Conservation (phyloP, 164 flowering plant species). For the Chimonanthus praecox region DNA sequence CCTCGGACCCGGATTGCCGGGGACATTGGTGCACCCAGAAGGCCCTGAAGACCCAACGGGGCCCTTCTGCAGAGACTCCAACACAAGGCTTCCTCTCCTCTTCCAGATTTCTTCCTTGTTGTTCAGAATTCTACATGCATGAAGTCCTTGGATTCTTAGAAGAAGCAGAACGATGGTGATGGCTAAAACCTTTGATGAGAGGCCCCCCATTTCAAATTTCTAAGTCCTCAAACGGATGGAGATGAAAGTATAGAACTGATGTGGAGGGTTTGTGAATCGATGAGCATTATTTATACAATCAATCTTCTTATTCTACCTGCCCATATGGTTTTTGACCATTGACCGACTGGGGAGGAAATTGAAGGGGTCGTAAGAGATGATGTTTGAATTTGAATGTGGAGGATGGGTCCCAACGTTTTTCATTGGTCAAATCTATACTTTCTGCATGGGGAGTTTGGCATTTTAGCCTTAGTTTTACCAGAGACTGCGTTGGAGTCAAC, state of each 20-base stretch:
- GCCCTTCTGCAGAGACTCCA: slow-evolving; percentile 31
- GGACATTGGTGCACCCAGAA: slow-evolving; percentile 34
- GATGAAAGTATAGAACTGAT: not conserved
- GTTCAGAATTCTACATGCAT: slow-evolving; percentile 14
- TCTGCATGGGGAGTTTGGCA: too few relatives aligned
- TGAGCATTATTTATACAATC: slow-evolving; percentile 1
- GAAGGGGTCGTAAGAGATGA: not conserved
- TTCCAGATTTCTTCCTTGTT: slow-evolving; percentile 18
- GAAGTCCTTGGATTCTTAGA: slow-evolving; percentile 2
- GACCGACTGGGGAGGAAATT: not conserved
- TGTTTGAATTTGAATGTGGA: not conserved
- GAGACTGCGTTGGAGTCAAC: too few relatives aligned
- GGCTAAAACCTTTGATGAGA: slow-evolving; percentile 2
- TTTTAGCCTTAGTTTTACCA: too few relatives aligned
- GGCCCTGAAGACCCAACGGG: slow-evolving; percentile 25
- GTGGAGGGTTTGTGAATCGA: too few relatives aligned
- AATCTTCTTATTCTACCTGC: not conserved
- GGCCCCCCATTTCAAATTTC: not conserved
- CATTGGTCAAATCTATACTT: not conserved
- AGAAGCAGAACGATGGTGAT: slow-evolving; percentile 3
- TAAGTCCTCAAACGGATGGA: not conserved
- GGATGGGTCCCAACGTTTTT: not conserved
- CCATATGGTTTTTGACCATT: slow-evolving; percentile 10
- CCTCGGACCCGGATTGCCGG: slow-evolving; percentile 21
- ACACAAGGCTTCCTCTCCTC: slow-evolving; percentile 1